A percentile compares a stretch with the other conserved stretches of the same genome.
Conservation (phyloP, 169 alveolate genomes). For the Cytauxzoon felis region DNA sequence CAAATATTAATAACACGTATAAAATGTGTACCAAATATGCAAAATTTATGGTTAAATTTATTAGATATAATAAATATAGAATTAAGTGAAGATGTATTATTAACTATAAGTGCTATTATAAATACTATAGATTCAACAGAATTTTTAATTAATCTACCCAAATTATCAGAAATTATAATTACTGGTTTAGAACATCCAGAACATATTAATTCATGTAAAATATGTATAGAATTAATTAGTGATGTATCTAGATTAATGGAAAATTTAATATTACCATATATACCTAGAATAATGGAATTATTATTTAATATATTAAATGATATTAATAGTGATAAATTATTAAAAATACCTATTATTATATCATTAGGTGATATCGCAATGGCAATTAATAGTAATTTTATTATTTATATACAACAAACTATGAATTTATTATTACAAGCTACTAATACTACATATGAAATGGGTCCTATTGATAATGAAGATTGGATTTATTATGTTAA, state of each 20-base stretch:
- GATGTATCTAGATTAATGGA: constrained; percentile 79
- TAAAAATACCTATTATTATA: constrained; percentile 81
- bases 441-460: constrained; percentile 77
- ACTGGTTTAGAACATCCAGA: constrained; percentile 38
- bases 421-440: constrained; percentile 82
- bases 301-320: constrained; percentile 64
- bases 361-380: constrained; percentile 88
- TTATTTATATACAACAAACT: constrained; percentile 71
- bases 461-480: constrained; percentile 85
- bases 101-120: constrained; percentile 77
- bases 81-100: constrained; percentile 77
- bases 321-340: constrained; percentile 76
- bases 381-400: constrained; percentile 79
- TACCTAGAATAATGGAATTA: constrained; percentile 58
- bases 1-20: constrained; percentile 69
- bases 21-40: constrained; percentile 57
- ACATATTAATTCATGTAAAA: constrained; percentile 56
- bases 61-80: constrained; percentile 28
- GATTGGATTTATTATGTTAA: constrained; percentile 87
- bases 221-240: constrained; percentile 79
- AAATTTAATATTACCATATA: constrained; percentile 58
- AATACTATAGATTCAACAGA: constrained; percentile 65
- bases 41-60: constrained; percentile 50
- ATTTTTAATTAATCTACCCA: constrained; percentile 45
- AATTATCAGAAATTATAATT: constrained; percentile 52